These are phyloP conservation scores for Melastoma malabathricum DNA, from an alignment of 345 rosid species.

Conservation along the genomic window DNA sequence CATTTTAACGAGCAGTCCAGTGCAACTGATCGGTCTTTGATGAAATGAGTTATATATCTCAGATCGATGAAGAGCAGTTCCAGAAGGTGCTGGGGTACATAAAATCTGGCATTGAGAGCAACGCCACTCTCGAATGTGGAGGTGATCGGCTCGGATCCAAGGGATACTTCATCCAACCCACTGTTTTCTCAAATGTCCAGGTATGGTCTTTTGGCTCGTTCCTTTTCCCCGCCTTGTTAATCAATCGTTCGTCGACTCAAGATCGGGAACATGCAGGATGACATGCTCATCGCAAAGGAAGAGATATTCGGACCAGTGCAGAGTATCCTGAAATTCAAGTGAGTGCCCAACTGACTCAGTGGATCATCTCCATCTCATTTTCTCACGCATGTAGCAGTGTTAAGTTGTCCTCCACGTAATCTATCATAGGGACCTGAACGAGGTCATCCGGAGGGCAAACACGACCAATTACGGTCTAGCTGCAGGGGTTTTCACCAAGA, in stretches of 20 bases:
- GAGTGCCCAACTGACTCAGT: slow-evolving; percentile 7
- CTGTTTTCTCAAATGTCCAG: slow-evolving; percentile 87
- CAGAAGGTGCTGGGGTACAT: slow-evolving; percentile 69
- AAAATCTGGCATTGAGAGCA: slow-evolving; percentile 55
- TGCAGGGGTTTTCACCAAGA: slow-evolving; percentile 80
- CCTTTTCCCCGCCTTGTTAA: not conserved
- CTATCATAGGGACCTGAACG: slow-evolving; percentile 44
- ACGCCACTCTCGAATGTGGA: slow-evolving; percentile 85
- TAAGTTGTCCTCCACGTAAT: too few species aligned
- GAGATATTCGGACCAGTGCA: slow-evolving; percentile 99
- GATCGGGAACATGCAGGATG: slow-evolving; percentile 31
- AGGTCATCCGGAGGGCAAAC: slow-evolving; percentile 69
- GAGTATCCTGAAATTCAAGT: slow-evolving; percentile 89
- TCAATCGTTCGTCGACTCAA: too few species aligned
- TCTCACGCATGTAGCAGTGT: not conserved
- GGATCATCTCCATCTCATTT: not conserved
- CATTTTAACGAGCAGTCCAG: not conserved
- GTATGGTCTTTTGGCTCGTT: slow-evolving; percentile 14
- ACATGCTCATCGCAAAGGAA: slow-evolving; percentile 83
- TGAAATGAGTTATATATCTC: slow-evolving; percentile 5
- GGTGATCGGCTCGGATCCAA: slow-evolving; percentile 63
- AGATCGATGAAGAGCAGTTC: slow-evolving; percentile 73
- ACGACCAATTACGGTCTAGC: slow-evolving; percentile 60
- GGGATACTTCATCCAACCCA: slow-evolving; percentile 89
- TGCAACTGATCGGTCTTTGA: slow-evolving; percentile 1